Evolutionary conservation across 2,329 filamentous ascomycete genomes (phyloP).

Genomic region (Didymella exigua): DNA sequence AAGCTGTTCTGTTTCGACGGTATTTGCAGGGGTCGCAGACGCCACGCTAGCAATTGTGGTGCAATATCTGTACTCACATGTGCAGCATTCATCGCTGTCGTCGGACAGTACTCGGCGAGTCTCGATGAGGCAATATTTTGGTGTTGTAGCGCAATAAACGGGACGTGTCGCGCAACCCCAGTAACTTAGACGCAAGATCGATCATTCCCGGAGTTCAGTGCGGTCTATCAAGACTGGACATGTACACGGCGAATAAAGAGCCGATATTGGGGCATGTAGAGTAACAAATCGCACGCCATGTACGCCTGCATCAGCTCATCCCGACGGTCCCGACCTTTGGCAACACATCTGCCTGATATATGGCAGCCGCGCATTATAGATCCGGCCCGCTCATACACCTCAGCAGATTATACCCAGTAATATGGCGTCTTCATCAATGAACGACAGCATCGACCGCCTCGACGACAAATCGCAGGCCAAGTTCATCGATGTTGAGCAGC

Average conservation of each 20-base stretch:
- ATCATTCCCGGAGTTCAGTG: constrained; percentile 3
- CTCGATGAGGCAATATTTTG: constrained; percentile 3
- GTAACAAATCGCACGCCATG: constrained; percentile 2
- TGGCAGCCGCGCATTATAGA: not conserved
- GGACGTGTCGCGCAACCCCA: not conserved
- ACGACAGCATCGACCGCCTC: constrained; percentile 8
- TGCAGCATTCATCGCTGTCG: not conserved
- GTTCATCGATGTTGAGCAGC: constrained; percentile 24
- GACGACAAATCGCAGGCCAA: constrained; percentile 13
- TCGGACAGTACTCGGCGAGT: constrained; percentile 2
- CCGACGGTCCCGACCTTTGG: too few relatives aligned
- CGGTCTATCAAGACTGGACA: not conserved
- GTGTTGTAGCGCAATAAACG: not conserved
- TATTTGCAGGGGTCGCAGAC: not conserved
- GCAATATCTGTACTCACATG: not conserved
- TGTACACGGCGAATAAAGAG: not conserved
- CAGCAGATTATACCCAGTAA: not conserved
- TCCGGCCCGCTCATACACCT: not conserved
- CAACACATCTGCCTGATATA: not conserved
- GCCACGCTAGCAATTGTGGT: not conserved
- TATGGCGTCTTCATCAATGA: constrained; percentile 11
- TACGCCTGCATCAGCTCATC: not conserved
- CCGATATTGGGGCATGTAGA: not conserved
- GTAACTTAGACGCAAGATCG: not conserved
- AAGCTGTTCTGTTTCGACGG: not conserved